Percentiles rank a stretch among this genome's conserved stretches.
phyloP scores from a whole-genome alignment of 2,329 filamentous ascomycete species.

The Cryphonectria naterciae region DNA sequence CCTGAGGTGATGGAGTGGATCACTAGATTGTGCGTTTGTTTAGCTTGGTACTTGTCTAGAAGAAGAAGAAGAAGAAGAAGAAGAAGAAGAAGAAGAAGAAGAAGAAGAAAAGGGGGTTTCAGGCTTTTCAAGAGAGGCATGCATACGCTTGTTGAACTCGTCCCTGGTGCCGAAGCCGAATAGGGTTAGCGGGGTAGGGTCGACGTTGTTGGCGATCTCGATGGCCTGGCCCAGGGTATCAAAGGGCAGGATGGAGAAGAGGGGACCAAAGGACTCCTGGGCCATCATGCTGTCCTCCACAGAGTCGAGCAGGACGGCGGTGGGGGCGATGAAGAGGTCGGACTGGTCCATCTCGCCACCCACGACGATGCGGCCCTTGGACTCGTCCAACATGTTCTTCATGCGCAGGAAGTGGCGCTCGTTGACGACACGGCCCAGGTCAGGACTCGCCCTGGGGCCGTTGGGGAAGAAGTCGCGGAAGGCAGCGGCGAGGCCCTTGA shows the following conservation, averaged over 20 bases:
- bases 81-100: neutral
- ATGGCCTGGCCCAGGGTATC: constrained; percentile 86
- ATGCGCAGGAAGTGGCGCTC: constrained; percentile 77
- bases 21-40: constrained; percentile 46
- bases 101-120: neutral
- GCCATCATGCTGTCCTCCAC: constrained; percentile 76
- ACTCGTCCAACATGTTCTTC: constrained; percentile 88
- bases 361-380: constrained; percentile 80
- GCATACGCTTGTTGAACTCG: constrained; percentile 73
- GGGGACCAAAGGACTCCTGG: constrained; percentile 91
- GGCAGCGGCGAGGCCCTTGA: constrained; percentile 73
- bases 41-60: constrained; percentile 8
- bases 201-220: constrained; percentile 75
- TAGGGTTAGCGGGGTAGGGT: constrained; percentile 81
- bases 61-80: neutral
- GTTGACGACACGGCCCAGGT: constrained; percentile 83
- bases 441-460: constrained; percentile 76
- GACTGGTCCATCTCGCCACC: constrained; percentile 83
- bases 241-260: constrained; percentile 81
- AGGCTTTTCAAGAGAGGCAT: constrained; percentile 10
- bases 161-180: constrained; percentile 83
- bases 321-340: constrained; percentile 86
- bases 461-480: constrained; percentile 81
- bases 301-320: constrained; percentile 81
- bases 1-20: constrained; percentile 67